phyloP scores from a whole-genome alignment of 163 green algal species.

The Chlamydomonas reinhardtii region DNA sequence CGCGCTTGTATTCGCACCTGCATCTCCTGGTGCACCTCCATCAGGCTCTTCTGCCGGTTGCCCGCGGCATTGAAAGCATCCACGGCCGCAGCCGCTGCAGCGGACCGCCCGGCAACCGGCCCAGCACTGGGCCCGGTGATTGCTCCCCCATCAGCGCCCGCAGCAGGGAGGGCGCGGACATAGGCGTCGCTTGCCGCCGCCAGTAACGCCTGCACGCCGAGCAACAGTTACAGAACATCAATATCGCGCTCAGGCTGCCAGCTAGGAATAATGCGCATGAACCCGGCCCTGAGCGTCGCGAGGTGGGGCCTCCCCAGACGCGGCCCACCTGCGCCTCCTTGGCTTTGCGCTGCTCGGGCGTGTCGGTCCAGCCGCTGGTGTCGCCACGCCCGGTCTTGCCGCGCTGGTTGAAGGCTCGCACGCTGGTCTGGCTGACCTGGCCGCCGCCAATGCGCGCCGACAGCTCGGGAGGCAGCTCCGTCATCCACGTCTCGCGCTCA shows the following conservation, averaged over 20 bases:
- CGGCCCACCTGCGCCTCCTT: constrained; percentile 22
- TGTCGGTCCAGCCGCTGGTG: constrained; percentile 83
- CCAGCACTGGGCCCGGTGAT: background rate
- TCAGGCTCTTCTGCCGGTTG: constrained; percentile 73
- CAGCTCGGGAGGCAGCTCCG: constrained; percentile 77
- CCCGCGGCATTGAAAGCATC: constrained; percentile 64
- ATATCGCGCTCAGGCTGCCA: no score
- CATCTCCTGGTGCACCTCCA: constrained; percentile 80
- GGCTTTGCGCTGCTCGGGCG: constrained; percentile 61
- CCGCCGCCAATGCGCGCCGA: background rate
- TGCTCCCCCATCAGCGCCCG: background rate
- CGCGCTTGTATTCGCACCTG: constrained; percentile 22
- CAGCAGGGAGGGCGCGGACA: constrained; percentile 39
- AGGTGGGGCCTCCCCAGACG: no score
- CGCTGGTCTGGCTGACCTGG: constrained; percentile 48
- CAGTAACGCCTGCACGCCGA: constrained; percentile 52
- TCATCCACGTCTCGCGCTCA: constrained; percentile 87
- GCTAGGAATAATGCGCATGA: no score
- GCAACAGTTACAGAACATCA: no score
- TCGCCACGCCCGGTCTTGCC: constrained; percentile 71
- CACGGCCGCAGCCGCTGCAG: constrained; percentile 44
- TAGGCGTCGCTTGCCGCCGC: constrained; percentile 22
- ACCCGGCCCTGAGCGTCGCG: no score
- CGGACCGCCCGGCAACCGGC: background rate
- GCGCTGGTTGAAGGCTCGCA: constrained; percentile 65